phyloP scores from a whole-genome alignment of 352 stramenopile species.

The Pythium aphanidermatum region DNA sequence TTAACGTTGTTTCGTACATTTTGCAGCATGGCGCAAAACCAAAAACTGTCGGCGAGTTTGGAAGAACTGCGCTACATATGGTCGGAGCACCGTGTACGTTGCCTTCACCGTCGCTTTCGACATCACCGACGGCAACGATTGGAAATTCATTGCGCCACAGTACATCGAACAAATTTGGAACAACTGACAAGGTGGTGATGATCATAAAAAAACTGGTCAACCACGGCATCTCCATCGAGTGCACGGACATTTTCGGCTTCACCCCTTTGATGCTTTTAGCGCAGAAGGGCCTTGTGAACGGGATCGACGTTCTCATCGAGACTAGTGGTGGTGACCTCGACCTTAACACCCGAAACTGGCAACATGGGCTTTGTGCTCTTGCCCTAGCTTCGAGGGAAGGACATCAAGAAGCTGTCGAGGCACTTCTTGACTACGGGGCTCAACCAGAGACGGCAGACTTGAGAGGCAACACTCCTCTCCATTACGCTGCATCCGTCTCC shows the following conservation, averaged over 20 bases:
- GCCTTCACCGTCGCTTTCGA: slow-evolving; percentile 22
- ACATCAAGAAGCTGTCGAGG: slow-evolving; percentile 62
- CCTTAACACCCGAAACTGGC: slow-evolving; percentile 75
- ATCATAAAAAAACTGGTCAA: slow-evolving; percentile 81
- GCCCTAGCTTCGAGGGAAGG: slow-evolving; percentile 66
- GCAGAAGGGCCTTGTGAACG: slow-evolving; percentile 59
- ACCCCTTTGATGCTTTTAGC: slow-evolving; percentile 77
- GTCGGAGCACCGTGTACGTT: slow-evolving; percentile 61
- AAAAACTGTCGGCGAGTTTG: slow-evolving; percentile 58
- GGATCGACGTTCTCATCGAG: slow-evolving; percentile 72
- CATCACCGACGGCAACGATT: slow-evolving; percentile 19
- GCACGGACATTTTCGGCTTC: slow-evolving; percentile 76
- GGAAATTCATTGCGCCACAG: slow-evolving; percentile 21
- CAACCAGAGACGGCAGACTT: slow-evolving; percentile 57
- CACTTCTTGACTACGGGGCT: slow-evolving; percentile 76
- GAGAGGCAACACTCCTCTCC: slow-evolving; percentile 64
- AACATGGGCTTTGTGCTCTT: slow-evolving; percentile 69
- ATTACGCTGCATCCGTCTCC: slow-evolving; percentile 70
- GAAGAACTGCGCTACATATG: slow-evolving; percentile 74
- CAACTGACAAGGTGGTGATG: slow-evolving; percentile 57
- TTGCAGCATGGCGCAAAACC: slow-evolving; percentile 82
- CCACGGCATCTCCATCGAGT: slow-evolving; percentile 57
- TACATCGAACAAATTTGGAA: slow-evolving; percentile 24
- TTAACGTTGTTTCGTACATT: slow-evolving; percentile 84
- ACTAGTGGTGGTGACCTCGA: slow-evolving; percentile 54